Conservation (phyloP, 192 early-diverging fungal species). For the Diversispora eburnea region DNA sequence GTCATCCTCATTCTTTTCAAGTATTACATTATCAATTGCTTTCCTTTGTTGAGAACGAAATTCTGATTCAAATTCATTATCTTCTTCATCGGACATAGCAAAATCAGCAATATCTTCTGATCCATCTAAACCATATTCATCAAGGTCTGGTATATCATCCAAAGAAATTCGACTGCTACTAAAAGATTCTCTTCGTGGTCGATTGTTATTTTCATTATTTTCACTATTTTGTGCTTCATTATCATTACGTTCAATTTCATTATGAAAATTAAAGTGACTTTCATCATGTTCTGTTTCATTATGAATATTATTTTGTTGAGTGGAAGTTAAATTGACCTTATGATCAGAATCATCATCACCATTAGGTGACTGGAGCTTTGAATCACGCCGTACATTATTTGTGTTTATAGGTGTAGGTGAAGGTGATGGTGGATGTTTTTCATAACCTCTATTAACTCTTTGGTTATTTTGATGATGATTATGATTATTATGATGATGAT, state of each 20-base stretch:
- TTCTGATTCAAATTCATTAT: not conserved
- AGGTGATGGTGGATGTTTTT: not conserved
- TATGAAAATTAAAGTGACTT: not conserved
- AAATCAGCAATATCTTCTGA: constrained; percentile 24
- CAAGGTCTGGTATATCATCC: constrained; percentile 8
- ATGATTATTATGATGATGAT: no score
- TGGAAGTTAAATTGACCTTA: not conserved
- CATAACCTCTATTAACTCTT: not conserved
- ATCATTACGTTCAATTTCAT: not conserved
- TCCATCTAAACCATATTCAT: constrained; percentile 21
- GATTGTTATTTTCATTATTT: constrained; percentile 6
- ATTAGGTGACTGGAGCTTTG: constrained; percentile 15
- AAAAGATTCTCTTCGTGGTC: constrained; percentile 9
- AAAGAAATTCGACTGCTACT: constrained; percentile 19
- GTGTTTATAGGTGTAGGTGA: no score
- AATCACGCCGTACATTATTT: constrained; percentile 6
- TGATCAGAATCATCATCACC: constrained; percentile 17
- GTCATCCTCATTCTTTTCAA: not conserved
- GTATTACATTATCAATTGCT: constrained; percentile 4
- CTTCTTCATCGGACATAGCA: constrained; percentile 11
- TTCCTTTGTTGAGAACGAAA: not conserved
- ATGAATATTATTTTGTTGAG: not conserved
- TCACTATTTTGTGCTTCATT: not conserved
- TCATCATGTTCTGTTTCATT: not conserved
- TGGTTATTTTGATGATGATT: not conserved